Conservation (phyloP, 2,329 filamentous ascomycete species). For the Chrysosporium keratinophilum region DNA sequence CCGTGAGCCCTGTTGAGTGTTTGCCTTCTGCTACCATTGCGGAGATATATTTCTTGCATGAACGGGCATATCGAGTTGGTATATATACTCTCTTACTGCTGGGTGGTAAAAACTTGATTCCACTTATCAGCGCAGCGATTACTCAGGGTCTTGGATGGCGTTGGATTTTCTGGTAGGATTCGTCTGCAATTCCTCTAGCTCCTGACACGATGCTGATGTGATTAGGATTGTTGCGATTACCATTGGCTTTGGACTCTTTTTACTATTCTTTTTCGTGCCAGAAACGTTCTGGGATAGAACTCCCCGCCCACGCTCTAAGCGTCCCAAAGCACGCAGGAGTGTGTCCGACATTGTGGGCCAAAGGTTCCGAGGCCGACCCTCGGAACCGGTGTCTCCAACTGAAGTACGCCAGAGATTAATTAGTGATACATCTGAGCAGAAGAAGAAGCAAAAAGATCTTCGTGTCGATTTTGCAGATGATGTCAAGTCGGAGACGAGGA, state of each 20-base stretch:
- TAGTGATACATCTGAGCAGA: slow-evolving; percentile 3
- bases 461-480: slow-evolving; percentile 50
- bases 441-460: slow-evolving; percentile 28
- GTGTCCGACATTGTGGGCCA: slow-evolving; percentile 30
- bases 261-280: slow-evolving; percentile 83
- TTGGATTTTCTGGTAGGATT: slow-evolving; percentile 74
- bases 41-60: slow-evolving; percentile 92
- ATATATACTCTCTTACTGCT: slow-evolving; percentile 85
- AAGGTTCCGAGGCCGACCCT: slow-evolving; percentile 28
- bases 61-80: slow-evolving; percentile 82
- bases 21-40: slow-evolving; percentile 88
- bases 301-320: slow-evolving; percentile 45
- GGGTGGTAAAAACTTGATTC: slow-evolving; percentile 83
- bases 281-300: slow-evolving; percentile 94
- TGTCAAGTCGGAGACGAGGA: slow-evolving; percentile 17
- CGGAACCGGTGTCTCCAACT: slow-evolving; percentile 11
- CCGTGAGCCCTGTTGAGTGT: slow-evolving; percentile 83
- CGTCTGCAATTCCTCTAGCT: not conserved
- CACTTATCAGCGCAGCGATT: slow-evolving; percentile 73
- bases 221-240: slow-evolving; percentile 69
- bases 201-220: slow-evolving; percentile 17
- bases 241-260: slow-evolving; percentile 56
- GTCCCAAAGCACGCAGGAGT: slow-evolving; percentile 27
- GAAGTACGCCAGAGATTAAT: slow-evolving; percentile 17
- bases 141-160: slow-evolving; percentile 72